Percentiles rank a stretch among this genome's conserved stretches.
phyloP scores from a whole-genome alignment of 257 asterid species.

The Nicotiana noctiflora region DNA sequence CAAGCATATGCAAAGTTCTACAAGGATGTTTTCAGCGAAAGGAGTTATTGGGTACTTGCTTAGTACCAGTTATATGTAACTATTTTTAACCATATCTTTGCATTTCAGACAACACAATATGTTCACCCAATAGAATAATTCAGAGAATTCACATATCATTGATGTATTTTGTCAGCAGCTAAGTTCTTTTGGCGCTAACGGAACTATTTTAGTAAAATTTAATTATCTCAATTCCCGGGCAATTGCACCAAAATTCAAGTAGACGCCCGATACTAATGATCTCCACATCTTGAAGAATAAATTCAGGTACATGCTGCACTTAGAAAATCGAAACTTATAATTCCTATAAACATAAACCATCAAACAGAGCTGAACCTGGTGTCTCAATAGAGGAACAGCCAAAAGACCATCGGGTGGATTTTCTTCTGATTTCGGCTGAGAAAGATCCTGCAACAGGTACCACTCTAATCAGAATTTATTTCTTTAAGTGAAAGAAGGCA shows the following conservation, averaged over 20 bases:
- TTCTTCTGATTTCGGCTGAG: slow-evolving; percentile 76
- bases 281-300: background rate
- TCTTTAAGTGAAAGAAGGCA: background rate
- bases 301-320: background rate
- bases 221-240: background rate
- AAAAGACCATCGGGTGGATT: slow-evolving; percentile 71
- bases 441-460: slow-evolving; percentile 39
- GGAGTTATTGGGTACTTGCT: too few relatives aligned
- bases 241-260: slow-evolving; percentile 2
- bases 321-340: background rate
- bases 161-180: background rate
- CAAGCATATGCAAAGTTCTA: too few relatives aligned
- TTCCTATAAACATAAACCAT: background rate
- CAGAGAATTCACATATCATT: background rate
- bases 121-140: background rate
- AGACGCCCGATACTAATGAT: background rate
- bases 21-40: too few relatives aligned
- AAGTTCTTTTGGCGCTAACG: background rate
- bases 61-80: too few relatives aligned
- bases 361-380: slow-evolving; percentile 39
- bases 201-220: background rate
- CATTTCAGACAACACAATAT: background rate
- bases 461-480: background rate
- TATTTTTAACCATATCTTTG: too few relatives aligned
- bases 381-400: slow-evolving; percentile 80